Evolutionary conservation across 129 eudicot species (phyloP).

Genomic region (Daucus carota): DH1_v3.0 NC_030381.2:25332501-25333000

Average conservation of each 20-base stretch:
- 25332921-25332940: background rate
- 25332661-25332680: constrained; percentile 9
- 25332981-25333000: constrained; percentile 31
- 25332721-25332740: background rate
- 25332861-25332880: constrained; percentile 7
- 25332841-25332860: constrained; percentile 9
- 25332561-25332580: background rate
- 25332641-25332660: constrained; percentile 19
- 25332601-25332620: constrained; percentile 7
- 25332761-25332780: background rate
- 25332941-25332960: constrained; percentile 28
- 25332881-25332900: background rate
- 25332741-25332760: constrained; percentile 2
- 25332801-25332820: constrained; percentile 17
- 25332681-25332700: constrained; percentile 15
- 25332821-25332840: constrained; percentile 18
- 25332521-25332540: background rate
- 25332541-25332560: constrained; percentile 11
- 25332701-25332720: constrained; percentile 15
- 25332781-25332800: background rate
- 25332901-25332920: background rate
- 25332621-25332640: constrained; percentile 5
- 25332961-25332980: constrained; percentile 38
- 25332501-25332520: constrained; percentile 8
- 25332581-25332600: background rate